phyloP scores from a whole-genome alignment of 768 basidiomycete genomes.

The Boletus vermiculosoides region DNA sequence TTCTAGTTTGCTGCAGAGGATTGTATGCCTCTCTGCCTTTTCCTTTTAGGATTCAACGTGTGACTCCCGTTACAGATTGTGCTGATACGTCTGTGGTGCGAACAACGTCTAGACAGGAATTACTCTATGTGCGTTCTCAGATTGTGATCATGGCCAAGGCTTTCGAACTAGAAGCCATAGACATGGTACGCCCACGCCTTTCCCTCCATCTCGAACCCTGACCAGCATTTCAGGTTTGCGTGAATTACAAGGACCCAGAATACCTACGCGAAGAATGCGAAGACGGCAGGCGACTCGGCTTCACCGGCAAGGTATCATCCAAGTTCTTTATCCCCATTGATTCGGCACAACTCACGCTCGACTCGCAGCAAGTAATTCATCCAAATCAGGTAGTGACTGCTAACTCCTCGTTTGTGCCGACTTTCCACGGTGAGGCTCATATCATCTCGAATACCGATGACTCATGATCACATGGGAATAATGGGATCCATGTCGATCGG shows the following conservation, averaged over 20 bases:
- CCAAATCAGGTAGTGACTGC: constrained; percentile 79
- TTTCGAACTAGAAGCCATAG: constrained; percentile 80
- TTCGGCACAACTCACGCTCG: background rate
- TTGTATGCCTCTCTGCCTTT: constrained; percentile 47
- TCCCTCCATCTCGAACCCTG: background rate
- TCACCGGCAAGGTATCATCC: constrained; percentile 76
- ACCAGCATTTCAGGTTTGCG: constrained; percentile 61
- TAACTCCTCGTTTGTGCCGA: constrained; percentile 77
- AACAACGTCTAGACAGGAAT: constrained; percentile 68
- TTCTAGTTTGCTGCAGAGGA: constrained; percentile 92
- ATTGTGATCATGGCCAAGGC: constrained; percentile 83
- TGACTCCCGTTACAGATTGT: constrained; percentile 58
- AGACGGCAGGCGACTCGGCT: constrained; percentile 81
- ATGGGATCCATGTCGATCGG: background rate
- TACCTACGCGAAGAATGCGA: constrained; percentile 70
- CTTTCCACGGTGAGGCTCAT: constrained; percentile 51
- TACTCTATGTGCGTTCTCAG: constrained; percentile 80
- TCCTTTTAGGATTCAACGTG: background rate
- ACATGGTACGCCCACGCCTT: constrained; percentile 61
- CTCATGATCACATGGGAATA: background rate
- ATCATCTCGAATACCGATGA: background rate
- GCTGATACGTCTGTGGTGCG: constrained; percentile 84
- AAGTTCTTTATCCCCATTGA: background rate
- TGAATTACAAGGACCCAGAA: constrained; percentile 75
- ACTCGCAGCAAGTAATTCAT: constrained; percentile 86